Evolutionary conservation across 2,329 filamentous ascomycete species (phyloP).

Genomic region (Tolypocladium pustulatum): DNA sequence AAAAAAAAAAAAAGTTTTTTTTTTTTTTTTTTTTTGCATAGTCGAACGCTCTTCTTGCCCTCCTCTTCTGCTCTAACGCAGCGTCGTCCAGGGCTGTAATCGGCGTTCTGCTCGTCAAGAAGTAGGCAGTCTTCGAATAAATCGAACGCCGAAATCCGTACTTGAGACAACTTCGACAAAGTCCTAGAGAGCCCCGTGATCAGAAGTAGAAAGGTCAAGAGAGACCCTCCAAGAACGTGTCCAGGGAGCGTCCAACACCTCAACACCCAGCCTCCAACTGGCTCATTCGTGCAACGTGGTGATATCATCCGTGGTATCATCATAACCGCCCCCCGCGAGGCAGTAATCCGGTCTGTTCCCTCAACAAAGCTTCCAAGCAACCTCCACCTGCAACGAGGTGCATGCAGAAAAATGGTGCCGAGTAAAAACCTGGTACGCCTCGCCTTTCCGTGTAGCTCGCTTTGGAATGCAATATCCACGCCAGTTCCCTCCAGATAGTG

Average conservation of each 20-base stretch:
- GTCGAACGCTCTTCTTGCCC: conserved; percentile 14
- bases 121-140: neutral
- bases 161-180: neutral
- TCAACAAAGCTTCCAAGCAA: conserved; percentile 15
- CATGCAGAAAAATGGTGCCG: conserved; percentile 7
- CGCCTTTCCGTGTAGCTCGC: conserved; percentile 6
- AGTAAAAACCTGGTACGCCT: conserved; percentile 10
- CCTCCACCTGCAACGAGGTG: conserved; percentile 6
- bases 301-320: conserved; percentile 26
- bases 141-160: neutral
- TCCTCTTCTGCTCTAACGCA: conserved; percentile 2
- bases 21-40: neutral
- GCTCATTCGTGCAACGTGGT: conserved; percentile 17
- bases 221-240: neutral
- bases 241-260: neutral
- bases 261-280: neutral
- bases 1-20: no score
- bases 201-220: neutral
- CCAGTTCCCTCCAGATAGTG: conserved; percentile 2
- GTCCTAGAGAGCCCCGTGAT: neutral
- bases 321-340: conserved; percentile 12
- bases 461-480: conserved; percentile 6
- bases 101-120: neutral
- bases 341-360: conserved; percentile 13
- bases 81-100: neutral